Evolutionary conservation across 148 eudicot genomes (phyloP), one percentile per base, ranked within the genome.

Genomic region (Cornus controversa): DNA sequence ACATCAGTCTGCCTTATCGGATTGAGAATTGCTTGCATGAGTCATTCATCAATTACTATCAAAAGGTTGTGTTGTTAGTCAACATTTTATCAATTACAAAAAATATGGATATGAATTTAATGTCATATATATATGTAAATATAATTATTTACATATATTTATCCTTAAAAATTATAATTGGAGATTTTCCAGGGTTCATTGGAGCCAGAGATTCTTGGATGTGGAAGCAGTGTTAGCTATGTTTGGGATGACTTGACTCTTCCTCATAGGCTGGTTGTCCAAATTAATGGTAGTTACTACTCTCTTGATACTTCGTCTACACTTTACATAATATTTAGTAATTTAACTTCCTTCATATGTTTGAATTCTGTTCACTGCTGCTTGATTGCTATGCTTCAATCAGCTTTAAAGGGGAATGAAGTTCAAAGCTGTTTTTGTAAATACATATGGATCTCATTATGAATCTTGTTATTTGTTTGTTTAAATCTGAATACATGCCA

Each of bases 161-260:
- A n/a, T 42, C 60, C 45, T 40, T 40, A 7, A 3, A 31, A 6
- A 28, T 75, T 54, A 68, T 72, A 70, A 47, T 63, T 78, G 50
- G 45, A 37, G 36, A 80, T 60, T 72, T 83, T 86, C 66, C 91
- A 96, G 99, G 98, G 87, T 80, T 86, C 89, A 71, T 80, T 77
- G 40, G 90, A 90, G 77, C 90, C 93, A 72, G 95, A 92, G 83
- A 86, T 82, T 83, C 89, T 96, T 76, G 90, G 90, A 79, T 76
- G 92, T 79, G 88, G 89, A 65, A 78, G 78, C 77, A 82, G 78
- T 83, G 88, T 86, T 71, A 67, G 82, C 81, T 96, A 92, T 88
- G 98, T 87, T 67, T 96, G 99, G 99, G 98, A 93, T 76, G 94
- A 96, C 85, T 71, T 87, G 77, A 93, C 93, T 77, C 92, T 82